Percentiles rank a stretch among this genome's conserved stretches.
Evolutionary conservation across 2,329 filamentous ascomycete species (phyloP).

Genomic region (Fusarium begoniae): DNA sequence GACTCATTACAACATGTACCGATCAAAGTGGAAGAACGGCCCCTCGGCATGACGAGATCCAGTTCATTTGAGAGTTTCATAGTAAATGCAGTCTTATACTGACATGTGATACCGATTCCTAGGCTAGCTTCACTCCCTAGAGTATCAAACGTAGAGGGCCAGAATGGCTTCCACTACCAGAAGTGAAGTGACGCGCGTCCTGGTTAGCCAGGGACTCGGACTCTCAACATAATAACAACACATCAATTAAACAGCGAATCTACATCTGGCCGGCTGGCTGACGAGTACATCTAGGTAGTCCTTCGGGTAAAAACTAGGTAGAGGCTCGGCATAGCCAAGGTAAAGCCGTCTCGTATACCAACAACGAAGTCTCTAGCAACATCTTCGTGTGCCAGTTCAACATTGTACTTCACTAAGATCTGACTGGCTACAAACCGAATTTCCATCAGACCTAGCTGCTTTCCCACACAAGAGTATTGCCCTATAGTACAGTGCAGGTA

Average conservation of each 20-base stretch:
- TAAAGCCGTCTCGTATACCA: not conserved
- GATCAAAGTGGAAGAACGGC: not conserved
- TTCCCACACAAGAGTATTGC: not conserved
- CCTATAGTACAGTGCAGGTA: not conserved
- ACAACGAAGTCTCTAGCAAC: not conserved
- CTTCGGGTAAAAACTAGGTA: not conserved
- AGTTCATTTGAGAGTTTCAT: not conserved
- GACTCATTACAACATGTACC: not conserved
- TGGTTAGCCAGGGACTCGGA: not conserved
- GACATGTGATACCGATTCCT: too few species aligned
- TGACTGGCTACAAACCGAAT: not conserved
- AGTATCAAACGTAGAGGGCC: not conserved
- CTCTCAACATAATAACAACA: rapidly evolving
- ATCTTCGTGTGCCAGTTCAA: not conserved
- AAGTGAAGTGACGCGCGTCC: too few species aligned
- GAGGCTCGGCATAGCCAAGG: not conserved
- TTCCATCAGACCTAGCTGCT: not conserved
- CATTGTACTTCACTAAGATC: not conserved
- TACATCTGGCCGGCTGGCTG: rapidly evolving
- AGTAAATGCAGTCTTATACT: too few species aligned
- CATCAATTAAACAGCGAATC: not conserved
- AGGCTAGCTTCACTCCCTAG: not conserved
- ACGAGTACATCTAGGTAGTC: not conserved
- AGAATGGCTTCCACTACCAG: not conserved
- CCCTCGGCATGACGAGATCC: not conserved